Conservation (phyloP, 2,329 filamentous ascomycete genomes). For the Trichocomaceae sp. region DNA sequence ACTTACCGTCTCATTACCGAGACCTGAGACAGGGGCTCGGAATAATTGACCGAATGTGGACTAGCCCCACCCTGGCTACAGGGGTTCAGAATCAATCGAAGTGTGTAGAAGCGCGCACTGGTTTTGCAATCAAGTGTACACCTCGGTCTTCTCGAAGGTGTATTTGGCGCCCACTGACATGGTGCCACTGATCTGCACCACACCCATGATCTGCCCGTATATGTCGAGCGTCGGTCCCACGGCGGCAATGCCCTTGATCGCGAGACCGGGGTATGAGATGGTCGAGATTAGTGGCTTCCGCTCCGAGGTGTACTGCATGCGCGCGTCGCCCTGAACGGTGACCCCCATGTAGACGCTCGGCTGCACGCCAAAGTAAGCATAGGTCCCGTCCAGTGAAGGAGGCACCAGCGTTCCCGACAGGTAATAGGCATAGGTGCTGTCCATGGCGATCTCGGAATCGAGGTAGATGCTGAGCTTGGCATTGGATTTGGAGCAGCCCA, state of each 20-base stretch:
- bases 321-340: slow-evolving; percentile 15
- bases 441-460: slow-evolving; percentile 8
- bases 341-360: slow-evolving; percentile 14
- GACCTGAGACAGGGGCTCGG: not conserved
- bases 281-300: slow-evolving; percentile 19
- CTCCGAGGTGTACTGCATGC: slow-evolving; percentile 13
- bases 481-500: no score
- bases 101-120: not conserved
- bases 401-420: slow-evolving; percentile 20
- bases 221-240: slow-evolving; percentile 20
- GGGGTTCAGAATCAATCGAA: not conserved
- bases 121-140: slow-evolving; percentile 7
- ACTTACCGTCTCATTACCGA: not conserved
- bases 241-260: slow-evolving; percentile 21
- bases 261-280: slow-evolving; percentile 20
- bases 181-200: slow-evolving; percentile 13
- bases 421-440: slow-evolving; percentile 22
- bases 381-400: slow-evolving; percentile 12
- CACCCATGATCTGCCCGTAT: slow-evolving; percentile 18
- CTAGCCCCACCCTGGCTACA: not conserved
- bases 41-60: no score
- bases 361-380: slow-evolving; percentile 15
- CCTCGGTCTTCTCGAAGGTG: slow-evolving; percentile 16
- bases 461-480: no score
- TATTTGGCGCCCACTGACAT: slow-evolving; percentile 14